A percentile compares a stretch with the other conserved stretches of the same genome.
These are phyloP conservation scores for Vitis labrusca DNA, from an alignment of 164 flowering plant genomes.

Conservation along the genomic window DNA sequence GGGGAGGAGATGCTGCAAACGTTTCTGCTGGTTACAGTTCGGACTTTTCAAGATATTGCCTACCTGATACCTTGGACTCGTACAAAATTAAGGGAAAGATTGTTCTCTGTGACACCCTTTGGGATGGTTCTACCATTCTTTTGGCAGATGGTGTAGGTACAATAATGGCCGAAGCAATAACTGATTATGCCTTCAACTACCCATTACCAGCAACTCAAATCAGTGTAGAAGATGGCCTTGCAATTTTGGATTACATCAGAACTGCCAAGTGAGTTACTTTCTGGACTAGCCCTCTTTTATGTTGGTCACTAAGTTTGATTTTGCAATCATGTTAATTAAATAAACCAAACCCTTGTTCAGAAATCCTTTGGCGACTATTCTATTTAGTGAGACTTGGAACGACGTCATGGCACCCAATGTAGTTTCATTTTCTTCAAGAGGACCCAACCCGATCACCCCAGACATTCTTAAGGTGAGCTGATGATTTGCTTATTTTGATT, in stretches of 20 bases:
- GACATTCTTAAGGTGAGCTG: constrained; percentile 40
- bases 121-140: constrained; percentile 27
- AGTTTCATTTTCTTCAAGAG: constrained; percentile 38
- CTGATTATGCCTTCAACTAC: constrained; percentile 30
- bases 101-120: constrained; percentile 32
- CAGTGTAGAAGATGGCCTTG: constrained; percentile 24
- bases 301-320: not conserved
- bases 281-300: not conserved
- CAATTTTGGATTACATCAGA: constrained; percentile 34
- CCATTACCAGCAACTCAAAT: constrained; percentile 38
- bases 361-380: constrained; percentile 34
- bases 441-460: constrained; percentile 33
- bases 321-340: too few species aligned
- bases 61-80: constrained; percentile 25
- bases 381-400: constrained; percentile 19
- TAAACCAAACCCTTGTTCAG: constrained; percentile 16
- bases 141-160: constrained; percentile 31
- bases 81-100: constrained; percentile 34
- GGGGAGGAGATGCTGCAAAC: constrained; percentile 48
- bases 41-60: constrained; percentile 20
- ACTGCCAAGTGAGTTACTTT: constrained; percentile 26
- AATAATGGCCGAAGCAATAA: constrained; percentile 22
- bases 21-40: constrained; percentile 25
- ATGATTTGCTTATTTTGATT: not conserved
- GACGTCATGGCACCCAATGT: constrained; percentile 33